Percentiles rank a stretch among this genome's conserved stretches.
Conservation (phyloP, 1,139 yeast species). For the Sporopachydermia cereana region DNA sequence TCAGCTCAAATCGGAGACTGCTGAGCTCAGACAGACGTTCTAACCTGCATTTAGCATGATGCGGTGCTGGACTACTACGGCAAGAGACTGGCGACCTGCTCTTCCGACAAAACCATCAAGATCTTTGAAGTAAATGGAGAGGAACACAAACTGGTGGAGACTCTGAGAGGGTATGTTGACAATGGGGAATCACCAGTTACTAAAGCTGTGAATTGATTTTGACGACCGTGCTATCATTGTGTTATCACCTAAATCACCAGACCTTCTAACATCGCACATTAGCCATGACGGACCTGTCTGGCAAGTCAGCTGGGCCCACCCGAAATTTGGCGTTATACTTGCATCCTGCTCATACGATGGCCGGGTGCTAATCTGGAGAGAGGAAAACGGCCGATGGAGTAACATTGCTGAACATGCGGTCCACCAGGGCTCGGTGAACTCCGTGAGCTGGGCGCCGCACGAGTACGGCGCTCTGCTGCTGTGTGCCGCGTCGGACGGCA, state of each 20-base stretch:
- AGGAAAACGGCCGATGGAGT: conserved; percentile 82
- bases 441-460: conserved; percentile 96
- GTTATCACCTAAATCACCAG: too few relatives aligned
- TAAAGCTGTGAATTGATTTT: too few relatives aligned
- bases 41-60: conserved; percentile 75
- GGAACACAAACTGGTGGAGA: conserved; percentile 59
- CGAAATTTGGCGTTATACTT: conserved; percentile 88
- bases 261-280: too few relatives aligned
- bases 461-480: conserved; percentile 88
- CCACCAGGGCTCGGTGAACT: conserved; percentile 90
- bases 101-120: conserved; percentile 89
- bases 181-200: not conserved
- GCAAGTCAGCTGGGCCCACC: conserved; percentile 99
- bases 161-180: conserved; percentile 44
- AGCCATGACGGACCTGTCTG: conserved; percentile 96
- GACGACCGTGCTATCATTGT: too few relatives aligned
- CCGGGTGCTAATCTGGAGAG: conserved; percentile 88
- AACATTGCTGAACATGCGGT: conserved; percentile 78
- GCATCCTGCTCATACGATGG: conserved; percentile 97
- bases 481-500: conserved; percentile 90
- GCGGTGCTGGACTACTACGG: conserved; percentile 97
- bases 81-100: conserved; percentile 86
- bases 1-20: too few relatives aligned
- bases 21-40: too few relatives aligned
- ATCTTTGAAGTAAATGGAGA: conserved; percentile 87